Evolutionary conservation across 139 green algal species (phyloP).

Genomic region (Tetradesmus lagerheimii): DNA sequence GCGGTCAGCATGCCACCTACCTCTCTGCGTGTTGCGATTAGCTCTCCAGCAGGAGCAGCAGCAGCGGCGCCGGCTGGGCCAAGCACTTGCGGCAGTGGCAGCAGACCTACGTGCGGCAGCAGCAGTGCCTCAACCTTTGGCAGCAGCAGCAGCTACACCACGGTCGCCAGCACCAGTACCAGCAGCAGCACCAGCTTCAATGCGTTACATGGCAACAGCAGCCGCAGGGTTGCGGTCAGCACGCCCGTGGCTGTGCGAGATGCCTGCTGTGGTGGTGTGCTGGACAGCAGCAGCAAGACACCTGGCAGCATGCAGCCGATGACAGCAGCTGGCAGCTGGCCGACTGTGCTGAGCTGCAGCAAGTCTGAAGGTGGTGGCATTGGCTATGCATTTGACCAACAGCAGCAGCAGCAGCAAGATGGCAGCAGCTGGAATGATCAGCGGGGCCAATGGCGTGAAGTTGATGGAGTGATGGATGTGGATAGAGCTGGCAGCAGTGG

Average conservation of each 20-base stretch:
- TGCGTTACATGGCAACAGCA: neutral
- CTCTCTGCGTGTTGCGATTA: neutral
- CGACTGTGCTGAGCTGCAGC: neutral
- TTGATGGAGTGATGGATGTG: neutral
- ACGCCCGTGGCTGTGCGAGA: neutral
- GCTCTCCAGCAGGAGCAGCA: neutral
- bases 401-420: neutral
- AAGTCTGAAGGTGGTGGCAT: neutral
- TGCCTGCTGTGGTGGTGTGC: neutral
- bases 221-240: neutral
- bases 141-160: neutral
- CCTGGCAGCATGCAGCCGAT: neutral
- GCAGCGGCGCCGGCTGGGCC: neutral
- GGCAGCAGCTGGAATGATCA: neutral
- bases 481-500: neutral
- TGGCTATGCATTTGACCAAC: neutral
- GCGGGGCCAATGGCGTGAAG: neutral
- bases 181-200: neutral
- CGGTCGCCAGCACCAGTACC: neutral
- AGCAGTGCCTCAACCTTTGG: neutral
- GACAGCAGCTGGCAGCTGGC: neutral
- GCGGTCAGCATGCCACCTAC: neutral
- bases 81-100: slow-evolving; percentile 13
- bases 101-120: neutral
- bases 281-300: neutral